Conservation (phyloP, 2,329 filamentous ascomycete species). For the Cercospora beticola region DNA sequence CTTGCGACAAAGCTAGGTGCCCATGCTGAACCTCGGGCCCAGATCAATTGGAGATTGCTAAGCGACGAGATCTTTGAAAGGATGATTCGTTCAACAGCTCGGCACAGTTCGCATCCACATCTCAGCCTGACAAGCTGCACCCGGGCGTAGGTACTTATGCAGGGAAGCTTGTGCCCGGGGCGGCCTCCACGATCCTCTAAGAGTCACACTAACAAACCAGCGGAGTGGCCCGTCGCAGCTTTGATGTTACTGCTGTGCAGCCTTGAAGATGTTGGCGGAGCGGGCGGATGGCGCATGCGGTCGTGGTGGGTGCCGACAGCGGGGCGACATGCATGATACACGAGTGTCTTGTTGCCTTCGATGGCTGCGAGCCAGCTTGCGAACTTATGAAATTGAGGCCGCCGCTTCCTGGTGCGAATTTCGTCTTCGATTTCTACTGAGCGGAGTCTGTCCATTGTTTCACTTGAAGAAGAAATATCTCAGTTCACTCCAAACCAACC, state of each 20-base stretch:
- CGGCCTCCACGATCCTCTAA: neutral
- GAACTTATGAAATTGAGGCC: neutral
- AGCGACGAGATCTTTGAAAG: neutral
- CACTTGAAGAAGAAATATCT: neutral
- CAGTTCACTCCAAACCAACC: neutral
- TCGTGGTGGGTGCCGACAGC: neutral
- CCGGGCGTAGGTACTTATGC: neutral
- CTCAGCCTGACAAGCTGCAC: constrained; percentile 5
- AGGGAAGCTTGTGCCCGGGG: neutral
- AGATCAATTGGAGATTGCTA: neutral
- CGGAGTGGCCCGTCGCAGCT: neutral
- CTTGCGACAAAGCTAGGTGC: neutral
- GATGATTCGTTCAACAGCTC: neutral
- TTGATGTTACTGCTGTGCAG: neutral
- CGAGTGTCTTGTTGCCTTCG: neutral
- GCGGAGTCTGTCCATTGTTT: neutral
- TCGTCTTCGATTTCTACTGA: neutral
- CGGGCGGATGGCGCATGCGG: neutral
- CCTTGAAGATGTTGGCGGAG: neutral
- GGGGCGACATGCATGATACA: neutral
- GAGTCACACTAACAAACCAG: neutral
- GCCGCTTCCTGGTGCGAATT: neutral
- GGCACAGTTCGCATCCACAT: neutral
- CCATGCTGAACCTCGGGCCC: neutral
- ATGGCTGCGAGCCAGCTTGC: neutral